These are phyloP conservation scores for Ceriops tagal DNA, from an alignment of 345 rosid genomes.

Conservation along the genomic window DNA sequence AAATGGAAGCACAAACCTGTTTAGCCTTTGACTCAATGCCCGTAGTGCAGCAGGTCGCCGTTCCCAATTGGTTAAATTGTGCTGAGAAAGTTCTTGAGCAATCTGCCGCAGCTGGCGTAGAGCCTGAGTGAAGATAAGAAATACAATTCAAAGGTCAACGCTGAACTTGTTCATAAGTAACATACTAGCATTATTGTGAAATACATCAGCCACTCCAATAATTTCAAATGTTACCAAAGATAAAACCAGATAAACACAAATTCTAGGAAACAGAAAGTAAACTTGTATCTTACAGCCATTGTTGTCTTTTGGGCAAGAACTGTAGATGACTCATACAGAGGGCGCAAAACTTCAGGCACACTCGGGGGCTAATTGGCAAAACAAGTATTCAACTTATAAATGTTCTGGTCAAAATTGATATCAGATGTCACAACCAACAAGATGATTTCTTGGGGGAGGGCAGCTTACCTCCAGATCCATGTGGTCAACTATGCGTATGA, in stretches of 20 bases:
- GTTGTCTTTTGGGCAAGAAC: constrained; percentile 97
- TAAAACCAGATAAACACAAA: neutral
- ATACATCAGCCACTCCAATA: neutral
- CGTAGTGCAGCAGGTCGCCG: constrained; percentile 93
- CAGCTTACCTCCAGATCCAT: constrained; percentile 85
- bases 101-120: constrained; percentile 93
- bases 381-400: constrained; percentile 15
- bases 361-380: constrained; percentile 69
- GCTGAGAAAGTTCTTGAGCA: constrained; percentile 82
- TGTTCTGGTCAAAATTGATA: neutral
- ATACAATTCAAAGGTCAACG: constrained; percentile 10
- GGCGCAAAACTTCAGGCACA: constrained; percentile 97
- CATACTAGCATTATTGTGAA: neutral
- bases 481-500: constrained; percentile 94
- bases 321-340: constrained; percentile 89
- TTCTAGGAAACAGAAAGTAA: neutral
- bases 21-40: constrained; percentile 89
- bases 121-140: constrained; percentile 44
- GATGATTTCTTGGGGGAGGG: neutral
- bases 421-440: neutral
- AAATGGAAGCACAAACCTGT: constrained; percentile 54
- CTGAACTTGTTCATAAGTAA: neutral
- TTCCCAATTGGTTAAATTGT: constrained; percentile 83
- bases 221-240: neutral
- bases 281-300: constrained; percentile 63